Conservation (phyloP, 73 alveolate species). For the Blepharisma stoltei region DNA sequence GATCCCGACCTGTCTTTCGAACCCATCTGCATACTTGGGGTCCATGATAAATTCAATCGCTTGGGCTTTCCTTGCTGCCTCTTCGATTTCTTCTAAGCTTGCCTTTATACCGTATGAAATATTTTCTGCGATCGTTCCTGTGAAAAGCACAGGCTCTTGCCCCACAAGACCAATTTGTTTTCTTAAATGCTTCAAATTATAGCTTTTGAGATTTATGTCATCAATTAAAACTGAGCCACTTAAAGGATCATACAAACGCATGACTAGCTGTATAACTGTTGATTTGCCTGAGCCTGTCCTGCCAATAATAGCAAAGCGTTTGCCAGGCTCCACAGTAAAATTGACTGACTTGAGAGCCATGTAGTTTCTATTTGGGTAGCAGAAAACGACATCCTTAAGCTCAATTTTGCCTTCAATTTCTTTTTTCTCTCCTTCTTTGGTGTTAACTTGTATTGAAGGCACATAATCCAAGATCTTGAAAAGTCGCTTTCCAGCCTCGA, state of each 20-base stretch:
- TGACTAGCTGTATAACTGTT: constrained; percentile 66
- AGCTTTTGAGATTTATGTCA: constrained; percentile 61
- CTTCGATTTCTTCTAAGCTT: constrained; percentile 69
- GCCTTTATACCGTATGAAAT: constrained; percentile 72
- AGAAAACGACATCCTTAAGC: constrained; percentile 73
- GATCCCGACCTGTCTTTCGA: constrained; percentile 70
- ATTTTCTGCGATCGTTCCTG: constrained; percentile 75
- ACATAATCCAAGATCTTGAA: constrained; percentile 39
- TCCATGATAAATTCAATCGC: constrained; percentile 70
- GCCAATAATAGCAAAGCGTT: constrained; percentile 80
- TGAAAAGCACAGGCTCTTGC: constrained; percentile 90
- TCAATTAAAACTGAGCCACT: constrained; percentile 68
- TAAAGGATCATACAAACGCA: constrained; percentile 81
- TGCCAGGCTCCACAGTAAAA: constrained; percentile 61
- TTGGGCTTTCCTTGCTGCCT: constrained; percentile 72
- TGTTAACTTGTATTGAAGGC: background rate
- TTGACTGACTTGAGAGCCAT: constrained; percentile 53
- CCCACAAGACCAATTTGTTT: constrained; percentile 81
- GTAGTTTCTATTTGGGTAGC: constrained; percentile 73
- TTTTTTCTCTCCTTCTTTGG: background rate
- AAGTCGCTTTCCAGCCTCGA: constrained; percentile 45
- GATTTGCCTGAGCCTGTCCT: constrained; percentile 90
- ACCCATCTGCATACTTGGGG: constrained; percentile 33
- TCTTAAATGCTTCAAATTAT: constrained; percentile 62
- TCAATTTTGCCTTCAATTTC: constrained; percentile 71